These are phyloP conservation scores for Eimeria tenella DNA, from an alignment of 169 alveolate genomes.

Conservation along the genomic window DNA sequence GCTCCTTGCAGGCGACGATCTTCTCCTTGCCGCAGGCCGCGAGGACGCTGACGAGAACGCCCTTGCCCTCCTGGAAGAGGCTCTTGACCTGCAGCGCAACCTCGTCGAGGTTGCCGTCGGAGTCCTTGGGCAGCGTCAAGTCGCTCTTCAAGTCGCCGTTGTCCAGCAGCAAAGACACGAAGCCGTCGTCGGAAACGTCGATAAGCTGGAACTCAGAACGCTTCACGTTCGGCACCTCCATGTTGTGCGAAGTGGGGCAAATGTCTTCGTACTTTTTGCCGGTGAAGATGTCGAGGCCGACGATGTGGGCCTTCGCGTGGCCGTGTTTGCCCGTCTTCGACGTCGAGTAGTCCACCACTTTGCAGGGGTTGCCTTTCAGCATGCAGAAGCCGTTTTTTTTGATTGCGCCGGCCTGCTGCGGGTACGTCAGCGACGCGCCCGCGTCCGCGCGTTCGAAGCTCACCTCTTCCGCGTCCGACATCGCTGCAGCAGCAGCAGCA, in stretches of 20 bases:
- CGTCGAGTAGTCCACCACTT: constrained; percentile 87
- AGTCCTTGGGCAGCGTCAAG: constrained; percentile 95
- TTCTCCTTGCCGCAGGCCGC: constrained; percentile 95
- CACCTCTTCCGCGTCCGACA: constrained; percentile 85
- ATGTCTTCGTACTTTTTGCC: constrained; percentile 98
- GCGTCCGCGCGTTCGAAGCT: constrained; percentile 92
- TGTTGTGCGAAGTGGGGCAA: constrained; percentile 98
- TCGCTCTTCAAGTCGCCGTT: constrained; percentile 97
- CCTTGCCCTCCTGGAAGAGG: constrained; percentile 90
- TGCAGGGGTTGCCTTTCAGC: constrained; percentile 97
- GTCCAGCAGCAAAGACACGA: constrained; percentile 94
- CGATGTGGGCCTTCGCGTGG: constrained; percentile 99
- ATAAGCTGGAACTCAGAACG: constrained; percentile 90
- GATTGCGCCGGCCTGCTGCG: constrained; percentile 97
- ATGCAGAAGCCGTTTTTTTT: constrained; percentile 97
- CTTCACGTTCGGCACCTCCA: constrained; percentile 97
- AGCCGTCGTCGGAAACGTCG: constrained; percentile 96
- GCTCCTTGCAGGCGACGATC: constrained; percentile 83
- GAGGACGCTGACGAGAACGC: constrained; percentile 92
- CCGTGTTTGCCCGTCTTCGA: constrained; percentile 99
- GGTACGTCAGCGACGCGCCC: constrained; percentile 97
- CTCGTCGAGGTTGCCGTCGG: constrained; percentile 95
- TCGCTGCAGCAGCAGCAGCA: not conserved
- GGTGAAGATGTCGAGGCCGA: constrained; percentile 98
- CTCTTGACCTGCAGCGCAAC: constrained; percentile 88